Evolutionary conservation across 2,329 filamentous ascomycete species (phyloP).

Genomic region (Pseudophaeomoniella oleicola): DNA sequence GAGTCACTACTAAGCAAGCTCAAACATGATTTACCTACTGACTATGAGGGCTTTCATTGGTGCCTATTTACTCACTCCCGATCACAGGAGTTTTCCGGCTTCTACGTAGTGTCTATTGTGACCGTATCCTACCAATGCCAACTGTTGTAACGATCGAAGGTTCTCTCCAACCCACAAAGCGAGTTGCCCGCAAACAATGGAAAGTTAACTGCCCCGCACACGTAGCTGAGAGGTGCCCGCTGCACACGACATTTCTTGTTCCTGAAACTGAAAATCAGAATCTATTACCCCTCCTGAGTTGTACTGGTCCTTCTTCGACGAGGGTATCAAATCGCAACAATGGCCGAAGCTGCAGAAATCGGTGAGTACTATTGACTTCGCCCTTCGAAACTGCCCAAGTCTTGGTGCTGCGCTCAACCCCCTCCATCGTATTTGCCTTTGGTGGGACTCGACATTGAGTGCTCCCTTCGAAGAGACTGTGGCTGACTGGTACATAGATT

Average conservation of each 20-base stretch:
- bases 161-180: too few species aligned
- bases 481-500: slow-evolving; percentile 42
- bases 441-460: neutral
- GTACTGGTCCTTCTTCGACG: slow-evolving; percentile 10
- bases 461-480: neutral
- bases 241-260: neutral
- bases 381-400: slow-evolving; percentile 4
- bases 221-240: neutral
- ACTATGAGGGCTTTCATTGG: too few species aligned
- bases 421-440: neutral
- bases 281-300: slow-evolving; percentile 4
- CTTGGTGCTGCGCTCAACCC: neutral
- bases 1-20: too few species aligned
- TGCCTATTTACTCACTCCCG: too few species aligned
- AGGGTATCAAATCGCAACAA: slow-evolving; percentile 1
- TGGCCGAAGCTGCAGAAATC: slow-evolving; percentile 10
- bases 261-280: slow-evolving; percentile 1
- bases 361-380: slow-evolving; percentile 5
- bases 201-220: neutral
- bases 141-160: too few species aligned
- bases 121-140: too few species aligned
- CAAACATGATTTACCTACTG: too few species aligned
- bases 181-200: neutral
- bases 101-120: too few species aligned
- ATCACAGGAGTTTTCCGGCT: too few species aligned